phyloP scores from a whole-genome alignment of 371 early-diverging fungal species.

The Sporodiniella umbellata region DNA sequence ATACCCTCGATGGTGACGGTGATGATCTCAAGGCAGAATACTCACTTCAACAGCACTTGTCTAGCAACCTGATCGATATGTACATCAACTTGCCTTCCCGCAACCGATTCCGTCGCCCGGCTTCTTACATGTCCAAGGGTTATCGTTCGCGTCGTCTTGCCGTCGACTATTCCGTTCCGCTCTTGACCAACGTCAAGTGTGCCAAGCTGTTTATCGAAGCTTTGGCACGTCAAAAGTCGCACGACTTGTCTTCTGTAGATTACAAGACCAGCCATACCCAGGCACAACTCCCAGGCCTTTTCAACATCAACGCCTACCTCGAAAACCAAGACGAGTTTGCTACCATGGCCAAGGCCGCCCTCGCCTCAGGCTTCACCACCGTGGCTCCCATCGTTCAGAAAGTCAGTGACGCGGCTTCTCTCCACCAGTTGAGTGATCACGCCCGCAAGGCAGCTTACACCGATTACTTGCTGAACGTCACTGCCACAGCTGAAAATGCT shows the following conservation, averaged over 20 bases:
- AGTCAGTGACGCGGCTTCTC: constrained; percentile 51
- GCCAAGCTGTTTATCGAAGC: constrained; percentile 97
- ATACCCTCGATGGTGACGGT: constrained; percentile 58
- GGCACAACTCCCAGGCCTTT: constrained; percentile 83
- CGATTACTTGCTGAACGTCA: constrained; percentile 77
- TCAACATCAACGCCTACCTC: constrained; percentile 74
- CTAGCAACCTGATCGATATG: constrained; percentile 95
- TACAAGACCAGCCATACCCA: constrained; percentile 84
- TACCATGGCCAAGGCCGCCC: constrained; percentile 64
- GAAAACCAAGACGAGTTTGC: constrained; percentile 56
- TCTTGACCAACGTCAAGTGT: constrained; percentile 97
- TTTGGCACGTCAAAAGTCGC: constrained; percentile 70
- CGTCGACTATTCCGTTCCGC: constrained; percentile 91
- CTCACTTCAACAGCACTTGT: constrained; percentile 88
- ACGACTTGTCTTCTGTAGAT: constrained; percentile 79
- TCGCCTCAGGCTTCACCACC: constrained; percentile 86
- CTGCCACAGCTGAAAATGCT: constrained; percentile 65
- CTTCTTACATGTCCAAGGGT: constrained; percentile 92
- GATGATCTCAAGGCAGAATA: constrained; percentile 81
- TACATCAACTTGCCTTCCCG: constrained; percentile 97
- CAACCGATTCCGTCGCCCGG: constrained; percentile 94
- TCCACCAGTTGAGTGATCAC: constrained; percentile 53
- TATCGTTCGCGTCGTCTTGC: constrained; percentile 96
- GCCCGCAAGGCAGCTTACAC: constrained; percentile 58
- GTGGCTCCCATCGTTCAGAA: constrained; percentile 57